Conservation (phyloP, 2,329 filamentous ascomycete species). For the Boeremia lycopersici region DNA sequence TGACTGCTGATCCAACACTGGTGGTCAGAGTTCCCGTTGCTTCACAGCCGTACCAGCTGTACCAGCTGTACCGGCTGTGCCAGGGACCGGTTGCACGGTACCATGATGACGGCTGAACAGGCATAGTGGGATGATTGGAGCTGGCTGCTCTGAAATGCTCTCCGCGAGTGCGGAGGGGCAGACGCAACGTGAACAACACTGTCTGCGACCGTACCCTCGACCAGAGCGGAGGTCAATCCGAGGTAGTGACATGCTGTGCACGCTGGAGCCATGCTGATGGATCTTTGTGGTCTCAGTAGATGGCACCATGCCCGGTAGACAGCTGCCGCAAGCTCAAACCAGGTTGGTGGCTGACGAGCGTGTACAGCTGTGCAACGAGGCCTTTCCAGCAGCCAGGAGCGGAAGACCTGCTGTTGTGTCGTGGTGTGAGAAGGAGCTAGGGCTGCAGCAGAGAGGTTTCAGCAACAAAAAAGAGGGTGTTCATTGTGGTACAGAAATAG, state of each 20-base stretch:
- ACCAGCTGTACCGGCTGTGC: conserved; percentile 15
- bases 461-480: conserved; percentile 29
- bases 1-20: background rate
- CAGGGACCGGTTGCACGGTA: conserved; percentile 39
- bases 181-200: conserved; percentile 25
- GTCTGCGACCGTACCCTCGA: conserved; percentile 15
- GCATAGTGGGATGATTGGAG: conserved; percentile 26
- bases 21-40: background rate
- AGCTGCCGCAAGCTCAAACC: conserved; percentile 43
- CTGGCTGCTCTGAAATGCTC: conserved; percentile 14
- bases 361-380: conserved; percentile 30
- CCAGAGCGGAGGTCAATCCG: conserved; percentile 33
- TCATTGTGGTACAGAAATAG: conserved; percentile 36
- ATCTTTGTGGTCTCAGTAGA: conserved; percentile 28
- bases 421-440: conserved; percentile 29
- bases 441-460: conserved; percentile 33
- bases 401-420: conserved; percentile 27
- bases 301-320: conserved; percentile 37
- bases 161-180: conserved; percentile 28
- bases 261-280: conserved; percentile 37
- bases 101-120: conserved; percentile 31
- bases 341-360: conserved; percentile 39
- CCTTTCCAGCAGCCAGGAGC: conserved; percentile 37
- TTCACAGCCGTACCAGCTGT: conserved; percentile 17
- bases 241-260: conserved; percentile 33